These are phyloP conservation scores for Saksenaea oblongispora DNA, from an alignment of 371 early-diverging fungal species.

Conservation along the genomic window DNA sequence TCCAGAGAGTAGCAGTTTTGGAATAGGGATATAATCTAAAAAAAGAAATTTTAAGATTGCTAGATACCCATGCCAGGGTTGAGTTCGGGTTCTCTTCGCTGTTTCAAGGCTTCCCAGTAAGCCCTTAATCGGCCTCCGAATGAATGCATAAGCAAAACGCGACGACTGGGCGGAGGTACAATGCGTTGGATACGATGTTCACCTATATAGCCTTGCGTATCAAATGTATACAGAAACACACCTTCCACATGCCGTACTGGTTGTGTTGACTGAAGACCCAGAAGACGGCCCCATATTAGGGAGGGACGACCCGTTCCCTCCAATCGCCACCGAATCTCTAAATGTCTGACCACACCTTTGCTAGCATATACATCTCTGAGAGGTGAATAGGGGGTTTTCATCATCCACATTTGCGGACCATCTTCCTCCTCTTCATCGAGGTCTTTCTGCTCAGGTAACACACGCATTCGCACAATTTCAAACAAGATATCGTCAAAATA, in stretches of 20 bases:
- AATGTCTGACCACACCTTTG: slow-evolving; percentile 23
- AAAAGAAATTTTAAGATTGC: not conserved
- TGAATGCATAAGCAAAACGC: slow-evolving; percentile 51
- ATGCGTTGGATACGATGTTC: slow-evolving; percentile 65
- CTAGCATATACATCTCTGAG: not conserved
- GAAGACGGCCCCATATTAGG: slow-evolving; percentile 11
- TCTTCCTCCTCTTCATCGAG: not conserved
- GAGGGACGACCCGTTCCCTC: slow-evolving; percentile 46
- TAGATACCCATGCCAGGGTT: slow-evolving; percentile 24
- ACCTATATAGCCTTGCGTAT: slow-evolving; percentile 46
- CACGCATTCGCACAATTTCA: slow-evolving; percentile 40
- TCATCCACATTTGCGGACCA: slow-evolving; percentile 1
- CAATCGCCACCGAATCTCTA: slow-evolving; percentile 58
- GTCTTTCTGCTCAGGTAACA: slow-evolving; percentile 26
- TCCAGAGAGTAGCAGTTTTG: too few relatives aligned
- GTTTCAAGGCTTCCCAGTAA: slow-evolving; percentile 25
- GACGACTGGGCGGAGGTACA: slow-evolving; percentile 59
- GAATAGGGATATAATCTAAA: not conserved
- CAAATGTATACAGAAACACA: slow-evolving; percentile 57
- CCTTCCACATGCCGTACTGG: slow-evolving; percentile 42
- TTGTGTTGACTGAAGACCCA: slow-evolving; percentile 7
- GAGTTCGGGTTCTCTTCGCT: slow-evolving; percentile 30
- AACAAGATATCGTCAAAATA: slow-evolving; percentile 48
- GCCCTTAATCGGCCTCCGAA: slow-evolving; percentile 47
- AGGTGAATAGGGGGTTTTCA: not conserved